These are phyloP conservation scores for Anthoceros angustus DNA, from an alignment of 225 moss, liverwort and hornwort genomes.

Conservation along the genomic window DNA sequence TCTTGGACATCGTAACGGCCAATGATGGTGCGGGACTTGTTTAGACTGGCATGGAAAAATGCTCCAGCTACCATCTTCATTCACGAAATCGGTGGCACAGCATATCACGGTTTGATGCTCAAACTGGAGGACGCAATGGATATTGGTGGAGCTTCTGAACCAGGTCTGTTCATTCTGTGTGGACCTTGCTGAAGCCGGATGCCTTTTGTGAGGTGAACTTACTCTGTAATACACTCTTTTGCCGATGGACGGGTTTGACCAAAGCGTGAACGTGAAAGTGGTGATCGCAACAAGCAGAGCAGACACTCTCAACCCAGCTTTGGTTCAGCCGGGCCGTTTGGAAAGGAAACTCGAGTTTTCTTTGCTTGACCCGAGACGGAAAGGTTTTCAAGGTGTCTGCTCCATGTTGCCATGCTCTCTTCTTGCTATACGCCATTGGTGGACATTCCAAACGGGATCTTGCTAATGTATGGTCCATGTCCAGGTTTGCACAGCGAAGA, in stretches of 20 bases:
- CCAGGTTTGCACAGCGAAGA: conserved; percentile 95
- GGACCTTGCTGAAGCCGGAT: neutral
- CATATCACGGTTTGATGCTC: conserved; percentile 90
- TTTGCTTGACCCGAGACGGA: conserved; percentile 79
- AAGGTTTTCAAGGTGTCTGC: conserved; percentile 54
- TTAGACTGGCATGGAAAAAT: conserved; percentile 85
- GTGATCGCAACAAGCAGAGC: conserved; percentile 97
- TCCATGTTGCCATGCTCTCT: neutral
- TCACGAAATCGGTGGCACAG: conserved; percentile 93
- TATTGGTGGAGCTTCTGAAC: conserved; percentile 93
- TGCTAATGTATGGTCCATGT: neutral
- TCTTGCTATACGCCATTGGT: neutral
- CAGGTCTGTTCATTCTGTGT: conserved; percentile 26
- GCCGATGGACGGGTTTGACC: conserved; percentile 98
- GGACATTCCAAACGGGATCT: neutral
- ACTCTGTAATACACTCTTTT: neutral
- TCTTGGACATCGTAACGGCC: neutral
- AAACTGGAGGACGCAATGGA: conserved; percentile 93
- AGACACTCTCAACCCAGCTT: conserved; percentile 78
- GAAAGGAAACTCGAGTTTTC: conserved; percentile 97
- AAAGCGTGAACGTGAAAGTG: conserved; percentile 93
- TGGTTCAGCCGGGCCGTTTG: conserved; percentile 84
- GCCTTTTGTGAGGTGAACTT: neutral
- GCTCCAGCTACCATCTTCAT: conserved; percentile 94
- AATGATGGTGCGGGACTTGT: conserved; percentile 78